phyloP scores from a whole-genome alignment of 169 alveolate genomes.

The Eimeria praecox region DNA sequence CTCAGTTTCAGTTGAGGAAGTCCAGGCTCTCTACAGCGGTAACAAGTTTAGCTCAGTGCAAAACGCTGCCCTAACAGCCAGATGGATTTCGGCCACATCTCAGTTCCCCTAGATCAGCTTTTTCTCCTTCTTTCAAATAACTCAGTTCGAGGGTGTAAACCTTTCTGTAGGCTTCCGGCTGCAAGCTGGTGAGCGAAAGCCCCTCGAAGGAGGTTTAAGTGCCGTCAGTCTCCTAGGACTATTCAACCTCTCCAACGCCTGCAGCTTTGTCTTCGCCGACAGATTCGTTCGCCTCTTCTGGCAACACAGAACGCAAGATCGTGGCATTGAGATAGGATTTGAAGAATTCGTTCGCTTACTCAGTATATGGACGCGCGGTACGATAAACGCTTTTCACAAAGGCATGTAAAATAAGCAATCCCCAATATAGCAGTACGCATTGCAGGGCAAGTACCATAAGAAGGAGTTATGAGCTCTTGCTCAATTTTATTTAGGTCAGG shows the following conservation, averaged over 20 bases:
- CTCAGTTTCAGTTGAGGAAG: conserved; percentile 77
- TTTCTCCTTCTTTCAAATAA: background rate
- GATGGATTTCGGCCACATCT: background rate
- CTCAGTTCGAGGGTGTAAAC: background rate
- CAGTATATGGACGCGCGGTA: conserved; percentile 83
- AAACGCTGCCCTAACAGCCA: background rate
- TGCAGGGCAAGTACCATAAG: background rate
- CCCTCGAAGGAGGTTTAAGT: conserved; percentile 81
- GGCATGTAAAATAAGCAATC: background rate
- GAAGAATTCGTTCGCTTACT: conserved; percentile 80
- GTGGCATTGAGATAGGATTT: conserved; percentile 83
- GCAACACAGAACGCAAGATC: conserved; percentile 75
- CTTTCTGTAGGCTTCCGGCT: conserved; percentile 71
- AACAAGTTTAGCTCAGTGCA: background rate
- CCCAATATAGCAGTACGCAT: background rate
- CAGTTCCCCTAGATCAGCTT: background rate
- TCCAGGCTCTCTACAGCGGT: conserved; percentile 77
- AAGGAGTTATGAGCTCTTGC: background rate
- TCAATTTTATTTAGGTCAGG: background rate
- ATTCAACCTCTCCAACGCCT: conserved; percentile 80
- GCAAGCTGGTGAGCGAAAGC: conserved; percentile 78
- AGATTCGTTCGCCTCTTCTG: conserved; percentile 80
- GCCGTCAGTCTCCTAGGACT: conserved; percentile 81
- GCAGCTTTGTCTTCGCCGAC: conserved; percentile 80
- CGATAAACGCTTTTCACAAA: background rate